phyloP scores from a whole-genome alignment of 352 stramenopile species.

The Phytopythium delawarense region DNA sequence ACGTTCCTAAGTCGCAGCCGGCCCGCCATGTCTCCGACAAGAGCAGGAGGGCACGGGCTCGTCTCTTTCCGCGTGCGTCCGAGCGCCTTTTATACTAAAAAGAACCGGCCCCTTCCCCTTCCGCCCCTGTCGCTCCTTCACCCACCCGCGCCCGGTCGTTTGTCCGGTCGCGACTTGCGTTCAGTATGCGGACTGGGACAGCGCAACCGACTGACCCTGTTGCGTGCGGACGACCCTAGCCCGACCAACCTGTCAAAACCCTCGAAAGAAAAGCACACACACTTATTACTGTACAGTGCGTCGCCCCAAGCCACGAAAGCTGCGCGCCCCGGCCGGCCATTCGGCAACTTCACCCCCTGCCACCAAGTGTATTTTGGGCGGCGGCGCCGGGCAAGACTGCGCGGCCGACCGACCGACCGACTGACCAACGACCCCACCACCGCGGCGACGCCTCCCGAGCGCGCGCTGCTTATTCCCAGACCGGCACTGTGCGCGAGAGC shows the following conservation, averaged over 20 bases:
- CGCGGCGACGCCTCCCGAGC: not conserved
- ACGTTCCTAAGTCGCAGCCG: too few relatives aligned
- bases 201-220: not conserved
- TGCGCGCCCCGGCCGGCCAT: too few relatives aligned
- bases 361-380: slow-evolving; percentile 4
- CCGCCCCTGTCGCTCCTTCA: slow-evolving; percentile 6
- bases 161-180: not conserved
- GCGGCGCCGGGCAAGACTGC: not conserved
- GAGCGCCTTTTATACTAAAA: slow-evolving; percentile 4
- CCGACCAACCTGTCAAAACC: slow-evolving; percentile 5
- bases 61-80: not conserved
- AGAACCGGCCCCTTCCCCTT: not conserved
- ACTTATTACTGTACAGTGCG: not conserved
- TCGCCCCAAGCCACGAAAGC: not conserved
- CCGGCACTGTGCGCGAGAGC: slow-evolving; percentile 1
- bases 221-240: slow-evolving; percentile 8
- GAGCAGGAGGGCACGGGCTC: slow-evolving; percentile 1
- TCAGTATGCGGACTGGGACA: slow-evolving; percentile 4
- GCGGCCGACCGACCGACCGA: not conserved
- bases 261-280: slow-evolving; percentile 1
- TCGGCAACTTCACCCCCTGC: slow-evolving; percentile 11
- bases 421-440: too few relatives aligned
- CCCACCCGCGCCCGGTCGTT: not conserved
- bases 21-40: not conserved
- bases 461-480: not conserved